Evolutionary conservation across 129 eudicot species (phyloP).

Genomic region (Tagetes patula): DNA sequence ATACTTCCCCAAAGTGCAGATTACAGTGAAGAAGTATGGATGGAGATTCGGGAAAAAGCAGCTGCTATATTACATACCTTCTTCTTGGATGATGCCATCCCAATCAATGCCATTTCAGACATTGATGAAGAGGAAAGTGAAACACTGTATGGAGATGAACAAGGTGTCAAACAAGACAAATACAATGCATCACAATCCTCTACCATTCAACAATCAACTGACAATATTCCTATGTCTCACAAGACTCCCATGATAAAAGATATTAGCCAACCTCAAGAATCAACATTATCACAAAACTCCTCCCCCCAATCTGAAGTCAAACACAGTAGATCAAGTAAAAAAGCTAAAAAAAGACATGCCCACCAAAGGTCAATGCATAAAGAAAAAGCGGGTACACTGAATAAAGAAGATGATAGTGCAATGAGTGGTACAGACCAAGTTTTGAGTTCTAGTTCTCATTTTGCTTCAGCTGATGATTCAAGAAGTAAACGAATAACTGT

Average conservation of each 20-base stretch:
- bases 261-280: conserved; percentile 56
- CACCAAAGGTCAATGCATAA: conserved; percentile 78
- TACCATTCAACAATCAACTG: conserved; percentile 42
- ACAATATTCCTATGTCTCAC: conserved; percentile 41
- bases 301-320: conserved; percentile 70
- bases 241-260: conserved; percentile 52
- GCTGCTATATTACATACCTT: conserved; percentile 69
- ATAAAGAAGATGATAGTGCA: conserved; percentile 77
- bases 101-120: conserved; percentile 73
- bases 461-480: conserved; percentile 86
- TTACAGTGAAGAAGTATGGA: conserved; percentile 99
- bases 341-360: conserved; percentile 87
- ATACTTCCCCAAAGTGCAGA: conserved; percentile 99
- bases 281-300: conserved; percentile 47
- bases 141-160: conserved; percentile 47
- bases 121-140: conserved; percentile 82
- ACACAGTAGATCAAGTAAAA: conserved; percentile 86
- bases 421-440: conserved; percentile 89
- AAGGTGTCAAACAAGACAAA: conserved; percentile 34
- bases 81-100: conserved; percentile 66
- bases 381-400: conserved; percentile 61
- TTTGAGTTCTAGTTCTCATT: conserved; percentile 80
- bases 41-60: conserved; percentile 95
- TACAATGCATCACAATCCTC: conserved; percentile 53
- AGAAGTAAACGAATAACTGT: conserved; percentile 60